phyloP scores from a whole-genome alignment of 2,329 filamentous ascomycete genomes.

The Bretziella fagacearum region DNA sequence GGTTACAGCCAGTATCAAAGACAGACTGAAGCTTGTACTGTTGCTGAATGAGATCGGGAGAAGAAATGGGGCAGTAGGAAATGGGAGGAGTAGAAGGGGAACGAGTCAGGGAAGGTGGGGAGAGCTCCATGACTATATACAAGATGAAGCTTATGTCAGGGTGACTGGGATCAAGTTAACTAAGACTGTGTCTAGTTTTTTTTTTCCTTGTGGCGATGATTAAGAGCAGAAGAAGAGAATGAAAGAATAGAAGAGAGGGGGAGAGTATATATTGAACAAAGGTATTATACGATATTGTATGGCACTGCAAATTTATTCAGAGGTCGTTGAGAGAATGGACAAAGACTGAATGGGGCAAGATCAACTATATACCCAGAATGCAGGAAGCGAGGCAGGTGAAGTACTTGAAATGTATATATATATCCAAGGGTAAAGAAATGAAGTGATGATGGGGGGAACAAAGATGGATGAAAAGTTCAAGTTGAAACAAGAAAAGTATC shows the following conservation, averaged over 20 bases:
- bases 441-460: neutral
- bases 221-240: neutral
- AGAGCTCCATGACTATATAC: constrained; percentile 16
- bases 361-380: neutral
- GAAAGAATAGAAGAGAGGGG: neutral
- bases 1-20: neutral
- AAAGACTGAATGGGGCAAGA: constrained; percentile 1
- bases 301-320: neutral
- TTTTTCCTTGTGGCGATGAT: too few relatives aligned
- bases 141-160: too few relatives aligned
- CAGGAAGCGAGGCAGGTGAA: neutral
- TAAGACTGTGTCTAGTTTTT: too few relatives aligned
- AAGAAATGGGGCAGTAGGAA: constrained; percentile 32
- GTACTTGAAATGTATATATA: neutral
- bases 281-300: neutral
- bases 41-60: constrained; percentile 27
- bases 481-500: neutral
- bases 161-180: too few relatives aligned
- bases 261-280: neutral
- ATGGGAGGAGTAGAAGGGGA: constrained; percentile 16
- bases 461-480: neutral
- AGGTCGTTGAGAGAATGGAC: too few relatives aligned
- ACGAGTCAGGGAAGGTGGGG: constrained; percentile 17
- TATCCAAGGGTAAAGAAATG: neutral
- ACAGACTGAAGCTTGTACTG: constrained; percentile 22